Conservation (phyloP, 768 basidiomycete genomes). For the Leucogyrophana mollusca region DNA sequence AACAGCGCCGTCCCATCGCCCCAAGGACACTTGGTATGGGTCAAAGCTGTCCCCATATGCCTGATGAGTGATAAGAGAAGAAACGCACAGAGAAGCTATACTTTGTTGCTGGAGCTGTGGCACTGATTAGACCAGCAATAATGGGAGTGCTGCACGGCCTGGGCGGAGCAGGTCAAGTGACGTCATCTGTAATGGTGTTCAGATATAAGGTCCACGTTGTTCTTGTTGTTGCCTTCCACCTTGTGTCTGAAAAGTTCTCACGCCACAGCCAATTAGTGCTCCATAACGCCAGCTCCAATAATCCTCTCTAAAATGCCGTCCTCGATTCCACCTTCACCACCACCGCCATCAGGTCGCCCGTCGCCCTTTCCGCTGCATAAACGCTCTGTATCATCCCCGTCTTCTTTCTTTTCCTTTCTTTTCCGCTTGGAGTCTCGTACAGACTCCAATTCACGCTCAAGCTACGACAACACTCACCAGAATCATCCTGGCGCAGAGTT, state of each 20-base stretch:
- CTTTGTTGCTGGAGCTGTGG: no score
- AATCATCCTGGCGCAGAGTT: slow-evolving; percentile 3
- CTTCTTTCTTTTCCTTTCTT: background rate
- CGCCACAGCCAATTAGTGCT: background rate
- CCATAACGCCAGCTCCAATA: slow-evolving; percentile 1
- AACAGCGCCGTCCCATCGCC: no score
- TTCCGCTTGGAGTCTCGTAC: background rate
- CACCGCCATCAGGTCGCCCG: background rate
- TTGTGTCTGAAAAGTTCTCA: background rate
- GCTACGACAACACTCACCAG: background rate
- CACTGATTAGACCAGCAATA: no score
- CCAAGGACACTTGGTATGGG: no score
- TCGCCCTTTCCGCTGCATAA: background rate
- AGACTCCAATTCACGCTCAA: background rate
- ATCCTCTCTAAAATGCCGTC: background rate
- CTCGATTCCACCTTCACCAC: slow-evolving; percentile 2
- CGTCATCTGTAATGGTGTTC: background rate
- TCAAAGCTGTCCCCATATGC: no score
- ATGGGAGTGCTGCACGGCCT: no score
- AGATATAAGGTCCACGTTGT: slow-evolving; percentile 1
- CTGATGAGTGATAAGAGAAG: no score
- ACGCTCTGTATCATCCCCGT: background rate
- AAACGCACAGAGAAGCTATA: no score
- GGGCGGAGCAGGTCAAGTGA: background rate
- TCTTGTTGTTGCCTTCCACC: background rate